A percentile compares a stretch with the other conserved stretches of the same genome.
These are phyloP conservation scores for Stentor coeruleus DNA, from an alignment of 73 alveolate species.

Conservation along the genomic window DNA sequence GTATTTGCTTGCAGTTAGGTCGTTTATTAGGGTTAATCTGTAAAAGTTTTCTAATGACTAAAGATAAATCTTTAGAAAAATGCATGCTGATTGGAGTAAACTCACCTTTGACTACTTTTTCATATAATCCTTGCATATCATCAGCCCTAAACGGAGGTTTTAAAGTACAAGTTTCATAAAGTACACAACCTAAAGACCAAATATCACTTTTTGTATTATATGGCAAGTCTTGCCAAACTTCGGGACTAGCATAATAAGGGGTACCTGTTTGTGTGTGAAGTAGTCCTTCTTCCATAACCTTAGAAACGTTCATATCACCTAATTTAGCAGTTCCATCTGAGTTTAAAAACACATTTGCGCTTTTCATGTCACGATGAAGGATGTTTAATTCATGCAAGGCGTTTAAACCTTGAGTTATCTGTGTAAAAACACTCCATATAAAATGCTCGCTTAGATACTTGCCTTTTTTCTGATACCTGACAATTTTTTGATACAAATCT, in stretches of 20 bases:
- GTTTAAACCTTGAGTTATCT: too few species aligned
- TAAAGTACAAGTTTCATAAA: conserved; percentile 44
- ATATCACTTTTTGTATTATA: too few species aligned
- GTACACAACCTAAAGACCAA: too few species aligned
- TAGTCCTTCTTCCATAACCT: conserved; percentile 61
- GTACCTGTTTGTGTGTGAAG: conserved; percentile 67
- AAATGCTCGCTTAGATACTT: too few species aligned
- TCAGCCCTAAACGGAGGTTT: conserved; percentile 76
- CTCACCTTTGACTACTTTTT: conserved; percentile 66
- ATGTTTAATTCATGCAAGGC: conserved; percentile 49
- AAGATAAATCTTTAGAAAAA: conserved; percentile 58
- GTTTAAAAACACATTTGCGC: conserved; percentile 67
- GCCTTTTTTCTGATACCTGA: too few species aligned
- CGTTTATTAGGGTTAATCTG: conserved; percentile 45
- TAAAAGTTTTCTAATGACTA: conserved; percentile 48
- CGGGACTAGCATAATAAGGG: too few species aligned
- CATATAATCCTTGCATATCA: conserved; percentile 68
- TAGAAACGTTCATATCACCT: conserved; percentile 75
- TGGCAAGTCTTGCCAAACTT: too few species aligned
- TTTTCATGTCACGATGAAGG: conserved; percentile 71
- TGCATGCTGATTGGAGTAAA: conserved; percentile 57
- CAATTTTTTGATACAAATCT: too few species aligned
- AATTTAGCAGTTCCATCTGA: conserved; percentile 61
- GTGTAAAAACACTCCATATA: too few species aligned
- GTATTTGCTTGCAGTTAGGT: conserved; percentile 31